Evolutionary conservation across 1,139 yeast genomes (phyloP), one percentile per base, ranked within the genome.

Genomic region (Eremothecium gossypii): DNA sequence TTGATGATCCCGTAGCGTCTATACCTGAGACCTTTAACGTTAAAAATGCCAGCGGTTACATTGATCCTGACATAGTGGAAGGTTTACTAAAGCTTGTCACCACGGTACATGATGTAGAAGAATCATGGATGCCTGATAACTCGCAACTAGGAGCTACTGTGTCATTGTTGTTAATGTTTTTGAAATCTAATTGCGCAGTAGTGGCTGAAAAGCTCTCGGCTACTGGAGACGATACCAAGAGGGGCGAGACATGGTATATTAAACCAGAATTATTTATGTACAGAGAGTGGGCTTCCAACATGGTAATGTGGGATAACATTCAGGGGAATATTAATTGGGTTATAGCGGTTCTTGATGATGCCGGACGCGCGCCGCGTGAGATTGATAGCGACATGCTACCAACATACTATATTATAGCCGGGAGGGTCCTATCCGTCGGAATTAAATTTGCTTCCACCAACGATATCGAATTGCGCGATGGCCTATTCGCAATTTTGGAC

Each of bases 111-210:
- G 95, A 89, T 60, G 74, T 73, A 13, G 93, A 83, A 52, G 77
- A 81, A 3, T 67, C 67, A 7, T 75, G 73, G 51, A 79, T 79
- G 45, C 69, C 76, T 36, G 94, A 83, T 50, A 81, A 81, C 53
- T 79, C 94, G 0, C 76, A 84, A 43, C 75, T 86, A 36, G 97
- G 96, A 1, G 84, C 95, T 0, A 67, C 84, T 1, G 62, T 85
- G 39, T 95, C 96, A 0, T 63, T 93, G 33, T 74, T 79, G 34
- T 73, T 91, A 45, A 79, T 86, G 36, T 87, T 77, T 55, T 63
- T 87, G 67, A 79, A 74, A 52, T 79, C 95, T 0, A 76, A 74
- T 40, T 77, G 84, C 54, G 45, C 52, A 1, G 65, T 71, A 0
- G 68, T 87, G 40, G 91, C 95, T 0, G 47, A 45, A 8, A 47